Evolutionary conservation across 352 stramenopile genomes (phyloP), one percentile per base, ranked within the genome.

Genomic region (Globisporangium abappressorium): DNA sequence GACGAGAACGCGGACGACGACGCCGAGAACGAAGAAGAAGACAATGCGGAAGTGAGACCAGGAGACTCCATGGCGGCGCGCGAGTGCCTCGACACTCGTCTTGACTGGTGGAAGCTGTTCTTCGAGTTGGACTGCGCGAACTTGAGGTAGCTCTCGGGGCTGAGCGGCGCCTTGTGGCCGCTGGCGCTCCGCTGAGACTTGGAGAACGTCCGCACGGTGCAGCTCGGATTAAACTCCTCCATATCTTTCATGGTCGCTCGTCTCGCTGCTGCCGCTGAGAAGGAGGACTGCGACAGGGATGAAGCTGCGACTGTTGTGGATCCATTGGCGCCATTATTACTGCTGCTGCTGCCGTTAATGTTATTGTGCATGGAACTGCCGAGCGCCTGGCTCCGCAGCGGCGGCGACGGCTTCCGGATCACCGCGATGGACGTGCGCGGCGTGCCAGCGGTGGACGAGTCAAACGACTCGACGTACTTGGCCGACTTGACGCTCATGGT

Each of bases 141-240:
- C 33, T 62, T 46, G 28, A 68, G 54, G 38, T 47, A 68, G 54
- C 54, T 62, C 24, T 68, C 63, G 15, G 63, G 63, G 26, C 63
- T 68, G 5, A 61, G 51, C 2, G 51, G 26, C 4, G 22, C 22
- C 47, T 51, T 51, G 54, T 51, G 54, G 18, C 43, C 43, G 41
- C 43, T 38, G 59, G 14, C 43, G 18, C 33, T 54, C 6, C 22
- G 62, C 51, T 67, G 62, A 0, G 62, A 61, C 18, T 14, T 28
- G 12, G 63, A 62, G 63, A 68, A 51, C 20, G 38, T 49, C 24
- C 28, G 63, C 56, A 69, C 72, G 62, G 66, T 79, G 34, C 64
- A 59, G 54, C 51, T 68, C 36, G 75, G 70, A 43, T 64, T 66
- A 33, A 72, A 72, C 34, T 72, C 57, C n/a, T 66, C 60, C 34